Percentiles rank a stretch among this genome's conserved stretches.
Conservation (phyloP, 1,284 basidiomycete genomes). For the Ganoderma leucocontextum region DNA sequence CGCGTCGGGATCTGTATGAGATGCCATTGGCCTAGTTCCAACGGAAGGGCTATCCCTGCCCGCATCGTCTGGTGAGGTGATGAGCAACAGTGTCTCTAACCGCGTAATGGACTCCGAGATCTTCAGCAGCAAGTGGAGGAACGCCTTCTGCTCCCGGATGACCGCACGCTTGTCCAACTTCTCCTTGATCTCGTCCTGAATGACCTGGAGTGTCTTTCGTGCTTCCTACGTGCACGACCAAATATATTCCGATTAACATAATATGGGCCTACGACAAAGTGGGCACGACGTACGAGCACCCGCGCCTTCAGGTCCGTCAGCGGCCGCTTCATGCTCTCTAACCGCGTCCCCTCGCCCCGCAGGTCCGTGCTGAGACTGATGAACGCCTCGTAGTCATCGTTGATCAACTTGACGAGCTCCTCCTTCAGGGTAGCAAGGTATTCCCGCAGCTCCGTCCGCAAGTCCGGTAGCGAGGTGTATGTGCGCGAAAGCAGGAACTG, state of each 20-base stretch:
- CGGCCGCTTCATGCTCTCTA: conserved; percentile 74
- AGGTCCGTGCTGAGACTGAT: conserved; percentile 94
- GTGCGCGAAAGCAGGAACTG: conserved; percentile 89
- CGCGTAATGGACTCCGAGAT: conserved; percentile 88
- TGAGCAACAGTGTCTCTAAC: conserved; percentile 82
- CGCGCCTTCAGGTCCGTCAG: conserved; percentile 68
- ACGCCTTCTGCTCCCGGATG: conserved; percentile 85
- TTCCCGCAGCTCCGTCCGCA: conserved; percentile 86
- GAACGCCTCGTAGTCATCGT: conserved; percentile 98
- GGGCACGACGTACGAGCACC: conserved; percentile 66
- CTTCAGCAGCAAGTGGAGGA: conserved; percentile 86
- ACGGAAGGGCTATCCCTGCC: conserved; percentile 44
- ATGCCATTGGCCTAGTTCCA: conserved; percentile 42
- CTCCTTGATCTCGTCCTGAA: conserved; percentile 79
- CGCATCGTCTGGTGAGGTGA: conserved; percentile 60
- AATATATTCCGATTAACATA: conserved; percentile 4
- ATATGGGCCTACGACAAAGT: conserved; percentile 7
- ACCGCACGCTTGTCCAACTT: conserved; percentile 79
- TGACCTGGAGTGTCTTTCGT: conserved; percentile 63
- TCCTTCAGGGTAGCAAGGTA: conserved; percentile 88
- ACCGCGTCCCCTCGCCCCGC: conserved; percentile 79
- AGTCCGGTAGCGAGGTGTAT: conserved; percentile 87
- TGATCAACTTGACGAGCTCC: conserved; percentile 94
- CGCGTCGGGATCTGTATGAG: conserved; percentile 38
- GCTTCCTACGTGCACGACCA: conserved; percentile 57